phyloP scores from a whole-genome alignment of 768 basidiomycete species.

The Russula foetens region DNA sequence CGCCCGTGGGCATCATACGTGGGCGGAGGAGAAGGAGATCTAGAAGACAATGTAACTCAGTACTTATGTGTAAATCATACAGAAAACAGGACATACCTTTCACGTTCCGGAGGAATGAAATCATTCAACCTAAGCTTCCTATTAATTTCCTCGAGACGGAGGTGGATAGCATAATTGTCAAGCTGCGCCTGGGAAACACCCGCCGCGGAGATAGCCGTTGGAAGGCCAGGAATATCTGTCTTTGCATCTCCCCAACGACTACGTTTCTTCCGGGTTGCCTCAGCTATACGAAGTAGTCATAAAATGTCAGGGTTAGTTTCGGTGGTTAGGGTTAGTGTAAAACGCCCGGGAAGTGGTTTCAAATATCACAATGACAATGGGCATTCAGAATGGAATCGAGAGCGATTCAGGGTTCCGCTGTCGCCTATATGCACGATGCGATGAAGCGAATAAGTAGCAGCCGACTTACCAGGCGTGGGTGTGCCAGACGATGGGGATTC shows the following conservation, averaged over 20 bases:
- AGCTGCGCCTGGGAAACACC: constrained; percentile 95
- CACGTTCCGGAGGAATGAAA: constrained; percentile 90
- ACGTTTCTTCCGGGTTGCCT: constrained; percentile 87
- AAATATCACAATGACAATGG: constrained; percentile 10
- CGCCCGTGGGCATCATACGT: constrained; percentile 97
- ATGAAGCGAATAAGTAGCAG: constrained; percentile 25
- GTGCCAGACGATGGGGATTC: constrained; percentile 53
- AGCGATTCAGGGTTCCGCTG: constrained; percentile 10
- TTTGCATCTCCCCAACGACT: constrained; percentile 97
- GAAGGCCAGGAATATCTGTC: constrained; percentile 84
- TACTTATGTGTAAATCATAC: not conserved
- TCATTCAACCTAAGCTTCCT: constrained; percentile 90
- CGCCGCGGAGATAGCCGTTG: constrained; percentile 87
- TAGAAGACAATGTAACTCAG: constrained; percentile 24
- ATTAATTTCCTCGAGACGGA: constrained; percentile 96
- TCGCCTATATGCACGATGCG: constrained; percentile 18
- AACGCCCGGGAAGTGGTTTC: constrained; percentile 21
- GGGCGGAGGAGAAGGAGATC: constrained; percentile 94
- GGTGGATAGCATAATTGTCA: constrained; percentile 95
- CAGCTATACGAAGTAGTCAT: constrained; percentile 47
- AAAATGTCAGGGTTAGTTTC: constrained; percentile 51
- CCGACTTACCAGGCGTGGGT: constrained; percentile 62
- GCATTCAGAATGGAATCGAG: not conserved
- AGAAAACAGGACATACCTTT: constrained; percentile 48
- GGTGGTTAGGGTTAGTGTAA: constrained; percentile 32